Conservation (phyloP, 306 rosid genomes). For the Fagus sylvatica region DNA sequence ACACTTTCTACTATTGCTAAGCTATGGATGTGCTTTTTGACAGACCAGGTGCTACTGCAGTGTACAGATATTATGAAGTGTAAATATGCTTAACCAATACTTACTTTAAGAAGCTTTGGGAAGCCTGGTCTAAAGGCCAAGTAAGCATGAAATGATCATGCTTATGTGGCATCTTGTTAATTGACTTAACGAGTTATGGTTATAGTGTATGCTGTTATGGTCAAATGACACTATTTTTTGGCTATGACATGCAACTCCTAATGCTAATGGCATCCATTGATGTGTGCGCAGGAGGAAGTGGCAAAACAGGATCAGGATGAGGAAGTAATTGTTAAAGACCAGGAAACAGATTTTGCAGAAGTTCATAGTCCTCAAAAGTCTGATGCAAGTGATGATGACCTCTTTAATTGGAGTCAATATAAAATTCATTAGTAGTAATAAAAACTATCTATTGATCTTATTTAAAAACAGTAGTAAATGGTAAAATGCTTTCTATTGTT, state of each 20-base stretch:
- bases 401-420: slow-evolving; percentile 41
- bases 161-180: not conserved
- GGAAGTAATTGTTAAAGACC: slow-evolving; percentile 34
- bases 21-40: not conserved
- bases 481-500: too few species aligned
- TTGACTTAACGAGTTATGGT: not conserved
- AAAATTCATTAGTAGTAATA: slow-evolving; percentile 32
- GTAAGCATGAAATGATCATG: not conserved
- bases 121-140: not conserved
- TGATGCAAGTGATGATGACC: slow-evolving; percentile 47
- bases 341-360: slow-evolving; percentile 38
- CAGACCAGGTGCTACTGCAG: not conserved
- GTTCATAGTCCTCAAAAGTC: slow-evolving; percentile 47
- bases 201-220: not conserved
- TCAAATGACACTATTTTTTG: not conserved
- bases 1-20: slow-evolving; percentile 25
- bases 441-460: not conserved
- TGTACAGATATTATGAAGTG: not conserved
- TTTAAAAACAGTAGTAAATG: not conserved
- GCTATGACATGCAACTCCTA: not conserved
- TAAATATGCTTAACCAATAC: not conserved
- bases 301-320: slow-evolving; percentile 30
- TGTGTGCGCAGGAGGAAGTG: slow-evolving; percentile 49
- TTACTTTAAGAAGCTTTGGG: not conserved
- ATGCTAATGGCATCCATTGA: not conserved